Percentiles rank a stretch among this genome's conserved stretches.
Conservation (phyloP, 352 stramenopile species). For the Globisporangium okanoganense region DNA sequence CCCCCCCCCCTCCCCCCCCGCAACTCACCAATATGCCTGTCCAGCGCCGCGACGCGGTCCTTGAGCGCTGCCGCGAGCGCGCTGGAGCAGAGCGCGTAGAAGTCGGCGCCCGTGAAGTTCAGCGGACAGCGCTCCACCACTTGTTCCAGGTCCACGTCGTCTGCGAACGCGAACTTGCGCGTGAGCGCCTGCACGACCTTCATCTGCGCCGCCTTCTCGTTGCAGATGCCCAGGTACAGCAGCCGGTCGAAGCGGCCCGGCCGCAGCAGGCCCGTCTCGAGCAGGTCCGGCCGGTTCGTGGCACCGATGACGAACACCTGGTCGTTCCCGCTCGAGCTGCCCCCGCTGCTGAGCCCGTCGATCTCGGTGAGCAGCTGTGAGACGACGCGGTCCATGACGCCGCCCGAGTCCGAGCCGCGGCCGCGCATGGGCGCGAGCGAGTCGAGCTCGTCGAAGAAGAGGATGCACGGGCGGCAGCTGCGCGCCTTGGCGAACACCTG, state of each 20-base stretch:
- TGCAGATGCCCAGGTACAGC: slow-evolving; percentile 83
- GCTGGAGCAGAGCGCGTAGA: slow-evolving; percentile 80
- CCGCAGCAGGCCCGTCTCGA: slow-evolving; percentile 94
- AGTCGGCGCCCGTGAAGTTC: slow-evolving; percentile 83
- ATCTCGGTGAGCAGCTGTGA: slow-evolving; percentile 96
- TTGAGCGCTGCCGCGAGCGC: slow-evolving; percentile 74
- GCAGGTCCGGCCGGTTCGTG: slow-evolving; percentile 95
- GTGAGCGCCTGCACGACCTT: slow-evolving; percentile 85
- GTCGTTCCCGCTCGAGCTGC: slow-evolving; percentile 56
- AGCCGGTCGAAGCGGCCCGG: slow-evolving; percentile 88
- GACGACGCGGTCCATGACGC: slow-evolving; percentile 96
- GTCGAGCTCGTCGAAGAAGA: slow-evolving; percentile 95
- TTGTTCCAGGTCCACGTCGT: slow-evolving; percentile 54
- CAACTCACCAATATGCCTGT: slow-evolving; percentile 60
- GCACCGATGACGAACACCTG: slow-evolving; percentile 95
- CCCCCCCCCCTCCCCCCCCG: too few relatives aligned
- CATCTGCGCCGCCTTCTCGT: slow-evolving; percentile 58
- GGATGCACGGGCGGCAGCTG: slow-evolving; percentile 79
- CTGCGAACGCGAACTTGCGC: slow-evolving; percentile 67
- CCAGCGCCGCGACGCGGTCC: slow-evolving; percentile 61
- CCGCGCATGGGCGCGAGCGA: slow-evolving; percentile 88
- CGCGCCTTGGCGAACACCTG: slow-evolving; percentile 90
- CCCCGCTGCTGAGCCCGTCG: slow-evolving; percentile 75
- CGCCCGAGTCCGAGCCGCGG: slow-evolving; percentile 79
- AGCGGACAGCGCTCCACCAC: slow-evolving; percentile 59